Evolutionary conservation across 129 eudicot genomes (phyloP), one percentile per base, ranked within the genome.

Genomic region (Sambucus nigra): DNA sequence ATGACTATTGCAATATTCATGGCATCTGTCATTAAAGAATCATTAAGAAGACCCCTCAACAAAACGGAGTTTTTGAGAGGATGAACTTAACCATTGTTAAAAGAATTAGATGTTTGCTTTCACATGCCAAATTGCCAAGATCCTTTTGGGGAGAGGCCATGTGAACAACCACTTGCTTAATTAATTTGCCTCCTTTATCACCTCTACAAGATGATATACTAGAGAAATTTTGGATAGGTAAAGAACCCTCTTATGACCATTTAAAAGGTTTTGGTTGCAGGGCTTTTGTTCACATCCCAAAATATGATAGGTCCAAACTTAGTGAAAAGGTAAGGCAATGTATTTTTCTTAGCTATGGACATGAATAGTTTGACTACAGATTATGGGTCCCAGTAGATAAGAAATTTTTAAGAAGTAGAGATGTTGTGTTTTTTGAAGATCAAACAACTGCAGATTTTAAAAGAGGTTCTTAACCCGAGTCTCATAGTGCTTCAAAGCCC

Each of bases 391-490:
- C 14, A 29, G 41, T 16, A 15, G 16, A 27, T 0, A 53, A 26
- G 41, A 53, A 53, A 53, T 1, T 53, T 26, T 5, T 26, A 2
- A 27, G 41, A 26, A 53, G 52, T 3, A 14, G 22, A 7, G 38
- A 59, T 39, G 54, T 59, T 25, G 38, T 59, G 15, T 59, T 59
- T n/a, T n/a, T n/a, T n/a, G n/a, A n/a, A n/a, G n/a, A n/a, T n/a
- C n/a, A n/a, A n/a, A n/a, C n/a, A n/a, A n/a, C n/a, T n/a, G n/a
- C n/a, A n/a, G n/a, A n/a, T n/a, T n/a, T n/a, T n/a, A n/a, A n/a
- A n/a, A n/a, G n/a, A n/a, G n/a, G n/a, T n/a, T n/a, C n/a, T n/a
- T n/a, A n/a, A n/a, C n/a, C n/a, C n/a, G n/a, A n/a, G n/a, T n/a
- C n/a, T n/a, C n/a, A n/a, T n/a, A n/a, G n/a, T n/a, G n/a, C n/a